phyloP scores from a whole-genome alignment of 768 basidiomycete genomes.

The Imleria badia region DNA sequence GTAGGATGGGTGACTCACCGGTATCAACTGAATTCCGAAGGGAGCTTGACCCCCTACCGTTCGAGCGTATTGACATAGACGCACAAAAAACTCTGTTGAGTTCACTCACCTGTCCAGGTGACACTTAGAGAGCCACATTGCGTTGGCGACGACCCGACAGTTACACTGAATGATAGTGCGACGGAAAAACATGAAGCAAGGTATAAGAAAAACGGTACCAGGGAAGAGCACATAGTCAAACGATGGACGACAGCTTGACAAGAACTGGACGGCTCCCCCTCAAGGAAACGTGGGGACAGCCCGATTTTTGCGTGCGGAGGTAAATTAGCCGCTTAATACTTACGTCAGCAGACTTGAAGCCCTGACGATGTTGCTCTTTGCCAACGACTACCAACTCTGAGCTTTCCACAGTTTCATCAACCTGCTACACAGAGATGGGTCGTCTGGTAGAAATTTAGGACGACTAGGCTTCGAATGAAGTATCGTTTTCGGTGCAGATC shows the following conservation, averaged over 20 bases:
- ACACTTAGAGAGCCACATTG: conserved; percentile 63
- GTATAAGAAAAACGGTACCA: conserved; percentile 23
- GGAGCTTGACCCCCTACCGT: conserved; percentile 57
- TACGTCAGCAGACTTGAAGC: conserved; percentile 20
- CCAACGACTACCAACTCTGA: too few relatives aligned
- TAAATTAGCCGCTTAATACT: background rate
- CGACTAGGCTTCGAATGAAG: too few relatives aligned
- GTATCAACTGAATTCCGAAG: conserved; percentile 47
- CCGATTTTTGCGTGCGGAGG: conserved; percentile 5
- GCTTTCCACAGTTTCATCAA: background rate
- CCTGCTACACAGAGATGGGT: background rate
- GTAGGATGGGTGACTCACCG: conserved; percentile 38
- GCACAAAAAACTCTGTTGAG: background rate
- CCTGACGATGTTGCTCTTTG: too few relatives aligned
- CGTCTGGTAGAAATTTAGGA: too few relatives aligned
- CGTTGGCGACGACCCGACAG: conserved; percentile 46
- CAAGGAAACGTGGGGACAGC: conserved; percentile 6
- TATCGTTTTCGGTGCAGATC: background rate
- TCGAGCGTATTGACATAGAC: background rate
- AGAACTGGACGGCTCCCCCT: conserved; percentile 7
- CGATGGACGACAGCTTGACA: conserved; percentile 12
- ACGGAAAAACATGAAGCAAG: conserved; percentile 21
- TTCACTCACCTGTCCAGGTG: conserved; percentile 59
- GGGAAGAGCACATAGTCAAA: conserved; percentile 29
- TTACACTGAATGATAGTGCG: conserved; percentile 44